These are phyloP conservation scores for Glycine tomentella DNA, from an alignment of 306 rosid species.

Conservation along the genomic window DNA sequence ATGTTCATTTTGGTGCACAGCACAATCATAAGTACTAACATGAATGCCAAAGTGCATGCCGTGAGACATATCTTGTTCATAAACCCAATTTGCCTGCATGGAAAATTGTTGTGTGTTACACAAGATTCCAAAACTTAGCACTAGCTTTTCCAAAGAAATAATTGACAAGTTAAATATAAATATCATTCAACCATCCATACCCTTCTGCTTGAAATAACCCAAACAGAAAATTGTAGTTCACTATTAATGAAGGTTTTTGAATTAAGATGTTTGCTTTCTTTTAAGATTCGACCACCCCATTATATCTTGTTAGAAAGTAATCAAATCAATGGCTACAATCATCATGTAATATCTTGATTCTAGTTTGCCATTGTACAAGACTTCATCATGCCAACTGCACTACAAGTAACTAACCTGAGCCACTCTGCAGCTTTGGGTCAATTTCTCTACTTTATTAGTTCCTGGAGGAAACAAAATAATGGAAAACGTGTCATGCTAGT, in stretches of 20 bases:
- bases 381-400: conserved; percentile 35
- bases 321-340: conserved; percentile 4
- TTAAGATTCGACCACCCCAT: conserved; percentile 6
- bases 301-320: conserved; percentile 22
- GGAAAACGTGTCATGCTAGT: conserved; percentile 39
- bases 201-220: conserved; percentile 14
- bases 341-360: conserved; percentile 20
- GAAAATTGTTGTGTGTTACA: conserved; percentile 23
- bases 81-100: conserved; percentile 44
- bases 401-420: conserved; percentile 39
- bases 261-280: neutral
- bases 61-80: conserved; percentile 51
- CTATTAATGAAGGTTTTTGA: neutral
- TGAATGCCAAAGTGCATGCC: conserved; percentile 63
- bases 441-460: conserved; percentile 32
- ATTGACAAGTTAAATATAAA: neutral
- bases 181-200: conserved; percentile 4
- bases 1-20: conserved; percentile 40
- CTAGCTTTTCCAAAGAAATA: conserved; percentile 8
- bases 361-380: neutral
- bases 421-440: conserved; percentile 29
- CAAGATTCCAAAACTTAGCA: conserved; percentile 30
- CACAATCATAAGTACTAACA: conserved; percentile 12
- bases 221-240: conserved; percentile 12
- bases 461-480: conserved; percentile 39